phyloP scores from a whole-genome alignment of 2,329 filamentous ascomycete species.

The Diplocarpon rosae region DNA sequence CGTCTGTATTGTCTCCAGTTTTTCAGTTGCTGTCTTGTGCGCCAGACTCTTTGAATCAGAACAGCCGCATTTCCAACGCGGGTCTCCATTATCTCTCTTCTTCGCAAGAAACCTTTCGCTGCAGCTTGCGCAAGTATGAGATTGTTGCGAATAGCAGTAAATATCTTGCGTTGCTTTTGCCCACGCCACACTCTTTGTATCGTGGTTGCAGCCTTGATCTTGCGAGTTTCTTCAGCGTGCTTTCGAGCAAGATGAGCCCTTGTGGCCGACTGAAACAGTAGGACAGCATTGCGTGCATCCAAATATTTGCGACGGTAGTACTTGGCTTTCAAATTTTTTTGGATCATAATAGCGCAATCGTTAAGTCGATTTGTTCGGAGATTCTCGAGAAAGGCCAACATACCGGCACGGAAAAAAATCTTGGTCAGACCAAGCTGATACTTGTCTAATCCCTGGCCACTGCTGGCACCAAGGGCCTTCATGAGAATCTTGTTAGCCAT shows the following conservation, averaged over 20 bases:
- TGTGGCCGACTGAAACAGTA: constrained; percentile 66
- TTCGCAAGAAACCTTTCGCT: constrained; percentile 83
- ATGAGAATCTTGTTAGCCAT: constrained; percentile 90
- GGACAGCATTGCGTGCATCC: constrained; percentile 70
- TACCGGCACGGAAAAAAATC: constrained; percentile 98
- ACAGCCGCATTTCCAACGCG: constrained; percentile 84
- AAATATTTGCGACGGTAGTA: constrained; percentile 91
- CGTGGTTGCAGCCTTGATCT: constrained; percentile 76
- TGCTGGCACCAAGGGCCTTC: constrained; percentile 74
- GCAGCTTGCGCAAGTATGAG: constrained; percentile 80
- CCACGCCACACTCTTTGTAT: constrained; percentile 95
- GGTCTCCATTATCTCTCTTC: constrained; percentile 88
- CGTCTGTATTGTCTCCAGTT: constrained; percentile 81
- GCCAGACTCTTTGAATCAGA: constrained; percentile 84
- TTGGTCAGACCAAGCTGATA: constrained; percentile 97
- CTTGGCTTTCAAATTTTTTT: constrained; percentile 93
- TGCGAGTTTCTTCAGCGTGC: constrained; percentile 69
- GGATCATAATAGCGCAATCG: constrained; percentile 91
- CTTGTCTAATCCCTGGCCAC: constrained; percentile 69
- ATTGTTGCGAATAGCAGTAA: constrained; percentile 67
- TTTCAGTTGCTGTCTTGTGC: constrained; percentile 65
- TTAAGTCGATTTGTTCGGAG: constrained; percentile 82
- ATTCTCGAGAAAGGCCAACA: constrained; percentile 96
- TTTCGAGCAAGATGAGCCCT: constrained; percentile 71
- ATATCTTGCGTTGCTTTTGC: constrained; percentile 76